Conservation (phyloP, 371 early-diverging fungal genomes). For the Actinomucor elegans region DNA sequence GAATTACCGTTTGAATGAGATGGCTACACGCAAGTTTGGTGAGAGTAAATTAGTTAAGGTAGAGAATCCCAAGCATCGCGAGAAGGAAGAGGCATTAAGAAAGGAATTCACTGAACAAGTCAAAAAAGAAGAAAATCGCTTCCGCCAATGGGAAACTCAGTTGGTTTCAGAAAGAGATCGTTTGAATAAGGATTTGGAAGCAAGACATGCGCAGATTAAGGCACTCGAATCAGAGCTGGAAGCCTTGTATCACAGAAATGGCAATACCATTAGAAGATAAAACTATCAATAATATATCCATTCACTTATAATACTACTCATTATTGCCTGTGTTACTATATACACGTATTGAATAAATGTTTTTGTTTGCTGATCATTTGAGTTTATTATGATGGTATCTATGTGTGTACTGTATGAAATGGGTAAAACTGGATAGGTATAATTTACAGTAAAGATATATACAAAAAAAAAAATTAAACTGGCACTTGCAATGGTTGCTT, state of each 20-base stretch:
- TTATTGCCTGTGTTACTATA: too few species aligned
- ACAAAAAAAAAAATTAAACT: too few species aligned
- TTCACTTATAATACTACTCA: too few species aligned
- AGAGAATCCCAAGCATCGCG: constrained; percentile 86
- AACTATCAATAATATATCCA: too few species aligned
- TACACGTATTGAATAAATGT: too few species aligned
- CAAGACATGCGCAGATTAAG: constrained; percentile 90
- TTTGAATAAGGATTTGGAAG: constrained; percentile 94
- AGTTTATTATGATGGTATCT: too few species aligned
- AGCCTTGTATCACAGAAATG: constrained; percentile 33
- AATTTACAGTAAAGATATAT: too few species aligned
- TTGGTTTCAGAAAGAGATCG: constrained; percentile 95
- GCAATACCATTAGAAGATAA: constrained; percentile 32
- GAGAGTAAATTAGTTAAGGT: constrained; percentile 62
- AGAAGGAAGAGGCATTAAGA: constrained; percentile 90
- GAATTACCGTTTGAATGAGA: constrained; percentile 76
- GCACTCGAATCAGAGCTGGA: constrained; percentile 86
- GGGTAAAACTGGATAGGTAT: too few species aligned
- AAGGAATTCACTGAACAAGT: constrained; percentile 94
- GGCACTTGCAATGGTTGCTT: too few species aligned
- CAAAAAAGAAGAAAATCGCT: constrained; percentile 86
- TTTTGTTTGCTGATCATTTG: too few species aligned
- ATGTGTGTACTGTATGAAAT: too few species aligned
- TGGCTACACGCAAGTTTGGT: constrained; percentile 81
- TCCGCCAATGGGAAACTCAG: constrained; percentile 93